Percentiles rank a stretch among this genome's conserved stretches.
These are phyloP conservation scores for Handroanthus guayacan DNA, from an alignment of 257 asterid species.

Conservation along the genomic window DNA sequence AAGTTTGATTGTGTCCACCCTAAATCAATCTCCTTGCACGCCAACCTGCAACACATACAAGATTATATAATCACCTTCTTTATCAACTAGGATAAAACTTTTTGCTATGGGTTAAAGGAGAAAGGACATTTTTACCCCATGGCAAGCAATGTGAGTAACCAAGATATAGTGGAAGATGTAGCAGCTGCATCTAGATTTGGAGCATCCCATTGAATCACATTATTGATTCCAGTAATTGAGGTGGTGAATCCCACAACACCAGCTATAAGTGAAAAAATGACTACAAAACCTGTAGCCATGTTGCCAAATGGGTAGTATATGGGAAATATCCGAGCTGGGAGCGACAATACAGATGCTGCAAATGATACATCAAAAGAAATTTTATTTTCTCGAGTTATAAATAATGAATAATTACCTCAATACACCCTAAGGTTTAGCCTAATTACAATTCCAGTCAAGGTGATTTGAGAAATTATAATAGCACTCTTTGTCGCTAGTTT, in stretches of 20 bases:
- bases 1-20: slow-evolving; percentile 76
- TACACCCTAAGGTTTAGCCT: too few species aligned
- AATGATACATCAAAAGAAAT: background rate
- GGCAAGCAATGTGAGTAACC: slow-evolving; percentile 81
- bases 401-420: too few species aligned
- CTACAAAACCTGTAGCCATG: slow-evolving; percentile 84
- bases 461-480: too few species aligned
- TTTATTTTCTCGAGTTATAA: too few species aligned
- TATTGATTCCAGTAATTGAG: slow-evolving; percentile 61
- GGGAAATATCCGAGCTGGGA: slow-evolving; percentile 75
- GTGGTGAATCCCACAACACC: slow-evolving; percentile 86
- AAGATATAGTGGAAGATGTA: slow-evolving; percentile 71
- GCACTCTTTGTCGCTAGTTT: too few species aligned
- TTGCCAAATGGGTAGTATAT: slow-evolving; percentile 87
- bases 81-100: background rate
- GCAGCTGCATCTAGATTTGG: slow-evolving; percentile 80
- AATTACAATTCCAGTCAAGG: too few species aligned
- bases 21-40: slow-evolving; percentile 87
- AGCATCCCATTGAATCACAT: slow-evolving; percentile 60
- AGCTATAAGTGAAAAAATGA: slow-evolving; percentile 73
- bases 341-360: slow-evolving; percentile 75
- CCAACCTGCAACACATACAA: slow-evolving; percentile 61
- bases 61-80: background rate
- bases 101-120: background rate
- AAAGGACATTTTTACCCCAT: slow-evolving; percentile 93